Percentiles rank a stretch among this genome's conserved stretches.
These are phyloP conservation scores for Nothophytophthora sp. DNA, from an alignment of 352 stramenopile genomes.

Conservation along the genomic window DNA sequence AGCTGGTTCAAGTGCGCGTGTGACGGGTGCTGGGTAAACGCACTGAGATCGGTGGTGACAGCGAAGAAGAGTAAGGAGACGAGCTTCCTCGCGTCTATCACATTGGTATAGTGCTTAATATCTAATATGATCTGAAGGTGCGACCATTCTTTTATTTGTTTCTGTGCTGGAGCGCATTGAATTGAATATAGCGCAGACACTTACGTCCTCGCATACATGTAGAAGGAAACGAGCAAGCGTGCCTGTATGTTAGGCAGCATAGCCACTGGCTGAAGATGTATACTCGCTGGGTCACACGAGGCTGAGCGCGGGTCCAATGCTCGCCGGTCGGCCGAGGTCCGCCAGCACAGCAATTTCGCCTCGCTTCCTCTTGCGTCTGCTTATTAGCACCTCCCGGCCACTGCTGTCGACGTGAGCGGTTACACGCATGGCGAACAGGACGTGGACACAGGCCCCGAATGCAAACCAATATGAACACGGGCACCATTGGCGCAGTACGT, in stretches of 20 bases:
- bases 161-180: too few species aligned
- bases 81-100: too few species aligned
- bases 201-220: too few species aligned
- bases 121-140: too few species aligned
- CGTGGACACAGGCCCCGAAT: neutral
- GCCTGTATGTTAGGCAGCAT: too few species aligned
- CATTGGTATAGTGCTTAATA: too few species aligned
- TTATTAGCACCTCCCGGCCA: constrained; percentile 1
- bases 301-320: neutral
- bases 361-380: neutral
- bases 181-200: too few species aligned
- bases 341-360: neutral
- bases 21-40: neutral
- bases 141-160: too few species aligned
- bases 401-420: constrained; percentile 6
- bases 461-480: constrained; percentile 1
- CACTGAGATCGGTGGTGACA: too few species aligned
- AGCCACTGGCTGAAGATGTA: too few species aligned
- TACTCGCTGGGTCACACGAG: neutral
- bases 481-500: neutral
- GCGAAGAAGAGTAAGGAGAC: too few species aligned
- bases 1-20: constrained; percentile 6
- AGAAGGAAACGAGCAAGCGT: too few species aligned
- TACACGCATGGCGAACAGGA: constrained; percentile 1
- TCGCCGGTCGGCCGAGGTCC: neutral